phyloP scores from a whole-genome alignment of 352 stramenopile genomes.

The Phytopythium montanum region DNA sequence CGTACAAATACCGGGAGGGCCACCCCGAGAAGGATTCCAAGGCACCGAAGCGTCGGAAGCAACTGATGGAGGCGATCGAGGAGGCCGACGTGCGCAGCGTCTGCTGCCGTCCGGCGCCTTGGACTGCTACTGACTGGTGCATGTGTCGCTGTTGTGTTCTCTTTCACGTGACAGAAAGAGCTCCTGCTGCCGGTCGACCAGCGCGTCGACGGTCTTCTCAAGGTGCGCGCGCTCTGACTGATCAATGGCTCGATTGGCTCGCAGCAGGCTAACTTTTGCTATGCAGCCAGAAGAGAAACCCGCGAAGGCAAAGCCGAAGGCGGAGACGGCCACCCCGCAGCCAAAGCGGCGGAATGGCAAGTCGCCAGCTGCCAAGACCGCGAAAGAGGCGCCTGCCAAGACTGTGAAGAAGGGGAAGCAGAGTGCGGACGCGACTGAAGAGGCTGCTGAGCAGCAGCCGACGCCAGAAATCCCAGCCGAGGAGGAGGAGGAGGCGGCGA shows the following conservation, averaged over 20 bases:
- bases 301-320: constrained; percentile 11
- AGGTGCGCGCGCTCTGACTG: constrained; percentile 11
- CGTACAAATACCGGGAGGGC: constrained; percentile 59
- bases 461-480: constrained; percentile 5
- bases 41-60: constrained; percentile 58
- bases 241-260: neutral
- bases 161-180: constrained; percentile 41
- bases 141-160: neutral
- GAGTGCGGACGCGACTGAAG: constrained; percentile 9
- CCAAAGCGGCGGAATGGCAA: constrained; percentile 45
- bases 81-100: constrained; percentile 48
- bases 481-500: constrained; percentile 39
- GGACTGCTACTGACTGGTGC: neutral
- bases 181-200: constrained; percentile 46
- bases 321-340: constrained; percentile 14
- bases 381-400: constrained; percentile 26
- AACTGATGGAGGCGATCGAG: constrained; percentile 68
- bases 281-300: constrained; percentile 14
- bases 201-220: constrained; percentile 50
- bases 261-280: neutral
- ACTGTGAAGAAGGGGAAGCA: constrained; percentile 19
- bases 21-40: constrained; percentile 68
- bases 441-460: constrained; percentile 10
- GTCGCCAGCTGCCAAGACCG: constrained; percentile 33
- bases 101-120: neutral